A percentile compares a stretch with the other conserved stretches of the same genome.
These are phyloP conservation scores for Penicillium goetzii DNA, from an alignment of 495 filamentous ascomycete genomes.

Conservation along the genomic window DNA sequence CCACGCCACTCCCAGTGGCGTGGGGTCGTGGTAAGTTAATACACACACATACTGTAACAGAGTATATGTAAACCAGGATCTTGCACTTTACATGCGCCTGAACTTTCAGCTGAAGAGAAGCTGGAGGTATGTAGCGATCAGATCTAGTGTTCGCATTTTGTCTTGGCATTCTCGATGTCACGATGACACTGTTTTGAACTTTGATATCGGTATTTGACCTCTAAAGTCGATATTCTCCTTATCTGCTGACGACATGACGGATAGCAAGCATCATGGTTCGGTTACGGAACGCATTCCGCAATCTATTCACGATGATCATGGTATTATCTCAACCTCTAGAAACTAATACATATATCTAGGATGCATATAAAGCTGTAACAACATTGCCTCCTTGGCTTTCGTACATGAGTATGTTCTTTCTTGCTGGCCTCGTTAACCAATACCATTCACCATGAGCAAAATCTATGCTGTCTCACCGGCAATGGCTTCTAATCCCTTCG, in stretches of 20 bases:
- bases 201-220: background rate
- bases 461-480: background rate
- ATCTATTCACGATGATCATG: background rate
- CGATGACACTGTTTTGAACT: background rate
- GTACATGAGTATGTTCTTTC: background rate
- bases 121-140: no score
- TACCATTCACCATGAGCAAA: background rate
- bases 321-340: background rate
- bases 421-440: background rate
- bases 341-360: background rate
- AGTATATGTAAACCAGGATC: no score
- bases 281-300: background rate
- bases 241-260: background rate
- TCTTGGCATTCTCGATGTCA: no score
- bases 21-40: no score
- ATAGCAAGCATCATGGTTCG: background rate
- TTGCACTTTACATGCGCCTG: no score
- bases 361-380: background rate
- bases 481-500: background rate
- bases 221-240: background rate
- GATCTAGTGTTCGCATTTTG: no score
- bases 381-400: background rate
- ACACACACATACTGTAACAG: no score
- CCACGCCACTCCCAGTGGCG: no score
- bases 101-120: no score